A percentile compares a stretch with the other conserved stretches of the same genome.
Conservation (phyloP, 2,329 filamentous ascomycete genomes). For the Aureobasidium sp. region DNA sequence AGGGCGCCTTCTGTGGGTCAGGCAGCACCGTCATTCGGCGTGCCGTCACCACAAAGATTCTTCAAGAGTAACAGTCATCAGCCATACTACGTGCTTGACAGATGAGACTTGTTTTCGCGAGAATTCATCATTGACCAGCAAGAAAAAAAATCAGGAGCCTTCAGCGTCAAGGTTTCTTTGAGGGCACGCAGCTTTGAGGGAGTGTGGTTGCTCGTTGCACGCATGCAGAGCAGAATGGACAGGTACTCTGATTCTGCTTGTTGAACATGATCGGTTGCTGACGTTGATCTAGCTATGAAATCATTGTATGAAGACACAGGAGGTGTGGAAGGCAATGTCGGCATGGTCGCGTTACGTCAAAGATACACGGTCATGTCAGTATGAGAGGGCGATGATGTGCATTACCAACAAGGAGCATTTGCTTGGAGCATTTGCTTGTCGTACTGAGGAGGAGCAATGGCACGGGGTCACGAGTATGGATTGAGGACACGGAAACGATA, state of each 20-base stretch:
- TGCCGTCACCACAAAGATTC: slow-evolving; percentile 12
- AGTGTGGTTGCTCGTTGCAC: not conserved
- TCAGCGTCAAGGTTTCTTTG: not conserved
- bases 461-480: not conserved
- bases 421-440: too few species aligned
- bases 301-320: not conserved
- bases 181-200: not conserved
- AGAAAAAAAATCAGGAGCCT: not conserved
- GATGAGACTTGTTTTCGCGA: not conserved
- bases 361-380: not conserved
- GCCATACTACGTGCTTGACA: slow-evolving; percentile 4
- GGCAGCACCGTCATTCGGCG: slow-evolving; percentile 17
- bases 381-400: not conserved
- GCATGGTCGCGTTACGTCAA: not conserved
- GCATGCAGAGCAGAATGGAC: not conserved
- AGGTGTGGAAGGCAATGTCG: not conserved
- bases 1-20: slow-evolving; percentile 29
- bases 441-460: too few species aligned
- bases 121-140: not conserved
- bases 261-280: not conserved
- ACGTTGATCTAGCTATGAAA: not conserved
- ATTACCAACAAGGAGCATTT: too few species aligned
- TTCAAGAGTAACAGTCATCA: not conserved
- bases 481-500: not conserved
- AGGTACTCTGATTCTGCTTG: not conserved